Percentiles rank a stretch among this genome's conserved stretches.
phyloP scores from a whole-genome alignment of 1,284 basidiomycete genomes.

The Rhodotorula sp. region DNA sequence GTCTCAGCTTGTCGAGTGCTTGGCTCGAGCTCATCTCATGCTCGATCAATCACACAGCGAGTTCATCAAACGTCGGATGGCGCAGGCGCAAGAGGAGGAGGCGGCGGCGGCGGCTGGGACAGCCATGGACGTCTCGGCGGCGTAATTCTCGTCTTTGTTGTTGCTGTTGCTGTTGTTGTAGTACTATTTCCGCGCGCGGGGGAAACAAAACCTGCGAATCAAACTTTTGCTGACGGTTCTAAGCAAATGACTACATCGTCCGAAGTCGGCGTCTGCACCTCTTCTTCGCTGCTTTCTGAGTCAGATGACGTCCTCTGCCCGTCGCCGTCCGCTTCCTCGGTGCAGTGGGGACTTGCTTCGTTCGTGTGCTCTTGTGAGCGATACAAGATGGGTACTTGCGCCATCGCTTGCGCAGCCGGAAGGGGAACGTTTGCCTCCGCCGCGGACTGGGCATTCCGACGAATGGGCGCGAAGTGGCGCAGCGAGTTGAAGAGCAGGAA shows the following conservation, averaged over 20 bases:
- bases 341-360: too few species aligned
- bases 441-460: not conserved
- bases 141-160: not conserved
- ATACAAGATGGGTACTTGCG: too few species aligned
- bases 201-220: too few species aligned
- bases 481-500: slow-evolving; percentile 21
- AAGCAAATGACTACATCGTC: too few species aligned
- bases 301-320: too few species aligned
- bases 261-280: too few species aligned
- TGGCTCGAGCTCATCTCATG: not conserved
- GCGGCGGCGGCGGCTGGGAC: not conserved
- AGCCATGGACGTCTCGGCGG: not conserved
- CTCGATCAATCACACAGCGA: slow-evolving; percentile 7
- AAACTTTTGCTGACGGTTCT: too few species aligned
- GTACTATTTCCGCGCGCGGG: too few species aligned
- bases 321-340: too few species aligned
- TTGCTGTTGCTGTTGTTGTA: too few species aligned
- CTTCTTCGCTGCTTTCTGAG: too few species aligned
- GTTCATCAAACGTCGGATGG: slow-evolving; percentile 38
- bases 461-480: slow-evolving; percentile 4
- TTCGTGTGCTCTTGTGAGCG: too few species aligned
- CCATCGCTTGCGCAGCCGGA: not conserved
- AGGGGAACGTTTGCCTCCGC: not conserved
- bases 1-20: not conserved
- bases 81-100: slow-evolving; percentile 13